Evolutionary conservation across 257 asterid genomes (phyloP).

Genomic region (Salvia splendens): DNA sequence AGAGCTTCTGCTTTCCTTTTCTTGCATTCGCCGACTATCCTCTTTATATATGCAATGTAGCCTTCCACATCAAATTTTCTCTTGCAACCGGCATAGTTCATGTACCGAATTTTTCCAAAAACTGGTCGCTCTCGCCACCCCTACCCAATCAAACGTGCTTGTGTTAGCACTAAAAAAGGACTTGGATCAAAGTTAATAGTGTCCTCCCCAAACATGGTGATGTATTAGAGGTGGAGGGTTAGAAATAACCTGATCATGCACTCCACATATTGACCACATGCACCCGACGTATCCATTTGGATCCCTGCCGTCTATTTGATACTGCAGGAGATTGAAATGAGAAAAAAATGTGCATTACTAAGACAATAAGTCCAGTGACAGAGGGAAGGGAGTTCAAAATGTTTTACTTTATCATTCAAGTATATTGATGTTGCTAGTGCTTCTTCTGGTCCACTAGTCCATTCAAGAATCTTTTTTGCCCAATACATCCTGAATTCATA

Average conservation of each 20-base stretch:
- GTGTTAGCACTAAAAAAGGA: neutral
- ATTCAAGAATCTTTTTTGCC: slow-evolving; percentile 98
- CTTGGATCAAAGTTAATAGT: neutral
- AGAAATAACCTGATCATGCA: slow-evolving; percentile 82
- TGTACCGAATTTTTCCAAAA: slow-evolving; percentile 90
- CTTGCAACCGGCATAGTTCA: slow-evolving; percentile 96
- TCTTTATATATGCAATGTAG: slow-evolving; percentile 69
- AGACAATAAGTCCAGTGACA: neutral
- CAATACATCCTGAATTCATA: slow-evolving; percentile 84
- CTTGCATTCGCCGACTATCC: slow-evolving; percentile 64
- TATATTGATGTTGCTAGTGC: slow-evolving; percentile 75
- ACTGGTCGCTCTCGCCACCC: slow-evolving; percentile 90
- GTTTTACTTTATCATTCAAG: slow-evolving; percentile 79
- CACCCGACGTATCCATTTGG: slow-evolving; percentile 98
- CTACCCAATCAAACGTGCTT: slow-evolving; percentile 34
- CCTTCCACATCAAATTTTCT: slow-evolving; percentile 90
- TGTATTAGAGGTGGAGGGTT: neutral
- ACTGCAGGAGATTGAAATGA: slow-evolving; percentile 47
- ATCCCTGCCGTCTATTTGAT: slow-evolving; percentile 89
- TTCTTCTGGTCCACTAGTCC: slow-evolving; percentile 94
- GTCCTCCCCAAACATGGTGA: neutral
- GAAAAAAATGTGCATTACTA: neutral
- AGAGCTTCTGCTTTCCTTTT: slow-evolving; percentile 72
- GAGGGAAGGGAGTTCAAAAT: no score
- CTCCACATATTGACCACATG: slow-evolving; percentile 99